Evolutionary conservation across 345 rosid species (phyloP), one percentile per base, ranked within the genome.

Genomic region (Lepidium aucheri): DNA sequence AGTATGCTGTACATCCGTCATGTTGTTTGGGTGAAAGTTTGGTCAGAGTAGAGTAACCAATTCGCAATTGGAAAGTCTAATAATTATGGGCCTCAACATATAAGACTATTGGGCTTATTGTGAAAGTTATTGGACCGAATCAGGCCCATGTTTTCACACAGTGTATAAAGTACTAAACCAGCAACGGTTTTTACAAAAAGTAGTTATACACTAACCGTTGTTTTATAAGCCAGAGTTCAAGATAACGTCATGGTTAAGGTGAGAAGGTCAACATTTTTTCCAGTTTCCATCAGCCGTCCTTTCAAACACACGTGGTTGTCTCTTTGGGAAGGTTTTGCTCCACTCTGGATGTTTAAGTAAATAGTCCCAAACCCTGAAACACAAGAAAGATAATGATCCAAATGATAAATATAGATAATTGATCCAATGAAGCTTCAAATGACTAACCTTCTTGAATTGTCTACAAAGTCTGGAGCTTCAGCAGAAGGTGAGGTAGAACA

Each of bases 391-490:
- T 35, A 20, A 56, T 56, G 53, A 30, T 45, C 14, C 15, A n/a
- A 53, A 9, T 15, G 9, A 58, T 20, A 20, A 3, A 20, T 20
- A 20, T 24, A 24, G 26, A 40, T 35, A 14, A 64, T 64, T 64
- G 53, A 30, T 45, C 14, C 22, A 53, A n/a, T 16, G 9, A 58
- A 44, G 47, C 24, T 36, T 7, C 8, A 66, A 10, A 38, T 53
- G 38, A 60, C 56, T 60, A 54, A 90, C 97, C 86, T 80, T 79
- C 85, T 76, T 45, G 50, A 26, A 53, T 78, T 81, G 58, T 79
- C 86, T 63, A 93, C 87, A 72, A 93, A 93, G 65, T 93, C 94
- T 42, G 90, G 89, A 54, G 81, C 86, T 77, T 90, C 97, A n/a
- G 94, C 88, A 54, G 57, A 69, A 72, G 96, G 98, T 61, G 98